These are phyloP conservation scores for Pseudovirgaria hyperparasitica DNA, from an alignment of 2,329 filamentous ascomycete species.

Conservation along the genomic window DNA sequence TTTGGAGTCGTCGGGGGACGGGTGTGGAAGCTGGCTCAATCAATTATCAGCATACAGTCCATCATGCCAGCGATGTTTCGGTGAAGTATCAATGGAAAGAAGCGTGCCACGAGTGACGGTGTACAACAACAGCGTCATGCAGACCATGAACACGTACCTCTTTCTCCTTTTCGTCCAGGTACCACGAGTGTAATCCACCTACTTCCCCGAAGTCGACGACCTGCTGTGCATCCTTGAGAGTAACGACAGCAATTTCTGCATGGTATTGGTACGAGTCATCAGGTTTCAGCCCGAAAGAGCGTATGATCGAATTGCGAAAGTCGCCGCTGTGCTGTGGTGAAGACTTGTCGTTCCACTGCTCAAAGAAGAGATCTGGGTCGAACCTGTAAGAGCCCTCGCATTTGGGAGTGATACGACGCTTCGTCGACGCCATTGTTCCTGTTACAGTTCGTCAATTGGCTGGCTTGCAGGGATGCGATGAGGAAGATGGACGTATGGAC, in stretches of 20 bases:
- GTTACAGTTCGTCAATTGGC: no score
- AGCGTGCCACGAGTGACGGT: slow-evolving; percentile 1
- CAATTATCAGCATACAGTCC: slow-evolving; percentile 3
- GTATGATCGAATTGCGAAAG: slow-evolving; percentile 33
- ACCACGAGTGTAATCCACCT: slow-evolving; percentile 40
- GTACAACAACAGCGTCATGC: slow-evolving; percentile 2
- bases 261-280: slow-evolving; percentile 38
- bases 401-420: slow-evolving; percentile 1
- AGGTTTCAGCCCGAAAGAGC: slow-evolving; percentile 33
- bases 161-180: slow-evolving; percentile 28
- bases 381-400: slow-evolving; percentile 16
- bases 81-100: slow-evolving; percentile 1
- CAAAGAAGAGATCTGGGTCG: slow-evolving; percentile 32
- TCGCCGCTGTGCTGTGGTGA: slow-evolving; percentile 17
- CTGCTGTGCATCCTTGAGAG: slow-evolving; percentile 35
- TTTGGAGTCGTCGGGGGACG: slow-evolving; percentile 45
- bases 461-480: no score
- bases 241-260: slow-evolving; percentile 37
- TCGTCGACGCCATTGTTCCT: no score
- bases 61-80: slow-evolving; percentile 9
- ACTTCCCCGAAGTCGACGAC: slow-evolving; percentile 34
- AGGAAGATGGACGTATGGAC: no score
- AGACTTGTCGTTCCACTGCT: slow-evolving; percentile 28
- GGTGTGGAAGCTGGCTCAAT: slow-evolving; percentile 26
- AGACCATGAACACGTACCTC: slow-evolving; percentile 16